phyloP scores from a whole-genome alignment of 83 land plant species.

The Picea mariana region DNA sequence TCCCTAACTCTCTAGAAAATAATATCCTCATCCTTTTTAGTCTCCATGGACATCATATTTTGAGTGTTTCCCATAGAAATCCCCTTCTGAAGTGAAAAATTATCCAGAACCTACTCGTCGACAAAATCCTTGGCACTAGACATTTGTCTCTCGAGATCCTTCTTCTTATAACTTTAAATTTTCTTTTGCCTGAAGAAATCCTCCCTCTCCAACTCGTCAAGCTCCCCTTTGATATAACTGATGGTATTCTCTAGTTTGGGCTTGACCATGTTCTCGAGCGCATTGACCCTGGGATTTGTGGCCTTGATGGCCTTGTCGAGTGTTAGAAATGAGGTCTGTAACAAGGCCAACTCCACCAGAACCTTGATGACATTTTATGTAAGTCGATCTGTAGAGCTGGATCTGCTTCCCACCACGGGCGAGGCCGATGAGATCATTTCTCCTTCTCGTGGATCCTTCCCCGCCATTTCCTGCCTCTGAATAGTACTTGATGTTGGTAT shows the following conservation, averaged over 20 bases:
- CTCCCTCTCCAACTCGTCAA: conserved; percentile 79
- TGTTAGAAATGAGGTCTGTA: conserved; percentile 90
- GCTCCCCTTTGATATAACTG: conserved; percentile 85
- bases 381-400: conserved; percentile 74
- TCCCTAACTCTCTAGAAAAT: conserved; percentile 48
- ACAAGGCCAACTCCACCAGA: conserved; percentile 90
- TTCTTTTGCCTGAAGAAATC: conserved; percentile 60
- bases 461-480: conserved; percentile 53
- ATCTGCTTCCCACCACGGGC: conserved; percentile 92
- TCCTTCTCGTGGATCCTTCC: conserved; percentile 16
- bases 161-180: conserved; percentile 89
- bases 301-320: conserved; percentile 95
- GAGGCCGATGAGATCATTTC: conserved; percentile 78
- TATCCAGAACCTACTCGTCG: conserved; percentile 49
- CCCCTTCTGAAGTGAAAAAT: conserved; percentile 47
- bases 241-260: conserved; percentile 92
- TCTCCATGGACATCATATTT: conserved; percentile 18
- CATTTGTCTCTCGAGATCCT: conserved; percentile 74
- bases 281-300: conserved; percentile 93
- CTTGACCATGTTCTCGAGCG: conserved; percentile 93
- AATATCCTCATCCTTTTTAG: not conserved
- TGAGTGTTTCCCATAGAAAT: conserved; percentile 43
- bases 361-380: conserved; percentile 81
- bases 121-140: conserved; percentile 46
- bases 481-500: conserved; percentile 81